A percentile compares a stretch with the other conserved stretches of the same genome.
These are phyloP conservation scores for Emergomyces orientalis DNA, from an alignment of 2,329 filamentous ascomycete genomes.

Conservation along the genomic window DNA sequence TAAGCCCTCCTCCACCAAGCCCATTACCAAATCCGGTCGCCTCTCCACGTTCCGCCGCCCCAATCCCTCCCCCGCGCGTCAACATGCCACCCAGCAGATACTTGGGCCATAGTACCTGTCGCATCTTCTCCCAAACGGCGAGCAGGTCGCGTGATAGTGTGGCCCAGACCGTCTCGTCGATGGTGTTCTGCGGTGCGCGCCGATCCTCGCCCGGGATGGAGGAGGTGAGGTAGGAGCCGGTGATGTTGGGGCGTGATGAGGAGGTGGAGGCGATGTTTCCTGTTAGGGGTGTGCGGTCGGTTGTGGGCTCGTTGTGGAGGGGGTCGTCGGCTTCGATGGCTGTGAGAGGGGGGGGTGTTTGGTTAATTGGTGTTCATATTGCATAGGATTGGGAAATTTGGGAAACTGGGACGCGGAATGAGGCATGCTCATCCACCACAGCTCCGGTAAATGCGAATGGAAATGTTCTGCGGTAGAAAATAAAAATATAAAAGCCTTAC, in stretches of 20 bases:
- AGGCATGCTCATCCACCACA: not conserved
- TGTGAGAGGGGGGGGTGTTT: conserved; percentile 24
- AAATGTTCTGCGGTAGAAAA: not conserved
- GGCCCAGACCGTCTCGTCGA: conserved; percentile 95
- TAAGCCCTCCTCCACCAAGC: conserved; percentile 40
- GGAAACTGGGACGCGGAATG: not conserved
- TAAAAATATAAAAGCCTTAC: conserved; percentile 14
- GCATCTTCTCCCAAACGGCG: conserved; percentile 96
- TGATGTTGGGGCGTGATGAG: conserved; percentile 34
- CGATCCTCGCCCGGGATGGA: conserved; percentile 89
- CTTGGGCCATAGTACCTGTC: conserved; percentile 90
- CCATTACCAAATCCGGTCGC: conserved; percentile 32
- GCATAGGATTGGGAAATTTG: not conserved
- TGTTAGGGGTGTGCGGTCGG: conserved; percentile 69
- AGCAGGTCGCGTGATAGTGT: conserved; percentile 87
- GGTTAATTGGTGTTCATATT: not conserved
- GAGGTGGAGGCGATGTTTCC: conserved; percentile 55
- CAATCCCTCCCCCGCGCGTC: conserved; percentile 46
- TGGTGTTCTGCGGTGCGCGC: conserved; percentile 78
- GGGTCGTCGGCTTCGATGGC: conserved; percentile 92
- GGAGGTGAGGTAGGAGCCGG: conserved; percentile 77
- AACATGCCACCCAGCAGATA: conserved; percentile 70
- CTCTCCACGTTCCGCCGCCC: conserved; percentile 50
- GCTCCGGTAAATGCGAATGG: not conserved
- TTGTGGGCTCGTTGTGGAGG: conserved; percentile 46